These are phyloP conservation scores for Lactarius evosmus DNA, from an alignment of 768 basidiomycete species.

Conservation along the genomic window DNA sequence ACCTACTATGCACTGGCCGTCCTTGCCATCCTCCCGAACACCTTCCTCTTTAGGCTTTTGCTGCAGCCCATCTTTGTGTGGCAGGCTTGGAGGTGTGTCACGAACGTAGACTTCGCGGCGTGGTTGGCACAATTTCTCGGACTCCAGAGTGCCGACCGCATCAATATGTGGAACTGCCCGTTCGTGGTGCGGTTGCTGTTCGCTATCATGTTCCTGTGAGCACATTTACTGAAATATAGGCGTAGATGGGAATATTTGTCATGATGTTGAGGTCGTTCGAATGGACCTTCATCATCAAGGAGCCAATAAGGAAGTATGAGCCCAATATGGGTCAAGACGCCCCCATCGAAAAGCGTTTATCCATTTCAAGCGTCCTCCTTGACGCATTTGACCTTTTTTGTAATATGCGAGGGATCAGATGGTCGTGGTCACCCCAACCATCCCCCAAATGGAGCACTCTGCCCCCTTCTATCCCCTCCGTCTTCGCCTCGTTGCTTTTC, in stretches of 20 bases:
- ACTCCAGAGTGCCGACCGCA: too few relatives aligned
- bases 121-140: background rate
- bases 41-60: background rate
- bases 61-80: conserved; percentile 5
- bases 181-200: conserved; percentile 1
- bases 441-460: background rate
- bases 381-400: conserved; percentile 16
- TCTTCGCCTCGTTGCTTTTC: background rate
- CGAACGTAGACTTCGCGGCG: background rate
- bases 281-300: background rate
- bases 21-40: conserved; percentile 12
- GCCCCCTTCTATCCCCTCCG: background rate
- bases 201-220: background rate
- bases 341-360: background rate
- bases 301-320: too few relatives aligned
- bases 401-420: conserved; percentile 16
- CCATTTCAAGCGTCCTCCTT: background rate
- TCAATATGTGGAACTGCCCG: background rate
- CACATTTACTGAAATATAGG: background rate
- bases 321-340: too few relatives aligned
- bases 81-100: background rate
- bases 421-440: background rate
- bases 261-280: background rate
- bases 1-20: conserved; percentile 9
- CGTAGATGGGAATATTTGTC: conserved; percentile 1